Evolutionary conservation across 2,329 filamentous ascomycete genomes (phyloP).

Genomic region (Elsinoe arachidis): DNA sequence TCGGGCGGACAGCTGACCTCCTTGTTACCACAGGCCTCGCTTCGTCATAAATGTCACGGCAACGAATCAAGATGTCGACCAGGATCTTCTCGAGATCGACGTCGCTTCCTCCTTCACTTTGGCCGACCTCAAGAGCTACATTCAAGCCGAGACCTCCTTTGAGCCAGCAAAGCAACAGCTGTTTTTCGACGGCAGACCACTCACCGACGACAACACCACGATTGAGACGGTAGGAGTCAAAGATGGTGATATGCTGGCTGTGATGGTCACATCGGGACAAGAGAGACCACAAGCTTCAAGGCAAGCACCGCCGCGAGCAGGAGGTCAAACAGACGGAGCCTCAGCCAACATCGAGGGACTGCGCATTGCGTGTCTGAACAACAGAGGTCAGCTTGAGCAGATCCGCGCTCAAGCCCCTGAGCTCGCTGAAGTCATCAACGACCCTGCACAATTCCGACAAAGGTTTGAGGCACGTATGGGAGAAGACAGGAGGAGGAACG

Average conservation of each 20-base stretch:
- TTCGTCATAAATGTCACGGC: slow-evolving; percentile 80
- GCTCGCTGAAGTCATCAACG: slow-evolving; percentile 65
- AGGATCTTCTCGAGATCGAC: slow-evolving; percentile 72
- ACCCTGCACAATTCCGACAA: slow-evolving; percentile 67
- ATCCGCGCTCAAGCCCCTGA: slow-evolving; percentile 66
- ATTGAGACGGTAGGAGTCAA: slow-evolving; percentile 71
- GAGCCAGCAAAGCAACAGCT: slow-evolving; percentile 68
- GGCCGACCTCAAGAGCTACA: slow-evolving; percentile 75
- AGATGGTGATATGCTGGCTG: slow-evolving; percentile 86
- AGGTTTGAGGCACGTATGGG: slow-evolving; percentile 60
- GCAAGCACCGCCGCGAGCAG: slow-evolving; percentile 30
- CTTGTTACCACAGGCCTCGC: slow-evolving; percentile 51
- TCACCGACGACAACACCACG: slow-evolving; percentile 69
- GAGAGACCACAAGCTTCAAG: slow-evolving; percentile 26
- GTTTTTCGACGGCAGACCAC: slow-evolving; percentile 78
- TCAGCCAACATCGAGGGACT: slow-evolving; percentile 63
- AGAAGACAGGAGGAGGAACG: slow-evolving; percentile 62
- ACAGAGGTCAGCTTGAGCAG: slow-evolving; percentile 63
- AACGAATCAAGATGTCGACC: slow-evolving; percentile 56
- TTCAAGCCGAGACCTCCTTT: slow-evolving; percentile 74
- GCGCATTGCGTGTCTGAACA: slow-evolving; percentile 71
- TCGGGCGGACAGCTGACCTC: not conserved
- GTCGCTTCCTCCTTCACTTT: slow-evolving; percentile 75
- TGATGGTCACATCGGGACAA: slow-evolving; percentile 60
- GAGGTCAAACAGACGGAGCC: slow-evolving; percentile 17